phyloP scores from a whole-genome alignment of 2,329 filamentous ascomycete genomes.

The Paraphaeosphaeria sporulosa region DNA sequence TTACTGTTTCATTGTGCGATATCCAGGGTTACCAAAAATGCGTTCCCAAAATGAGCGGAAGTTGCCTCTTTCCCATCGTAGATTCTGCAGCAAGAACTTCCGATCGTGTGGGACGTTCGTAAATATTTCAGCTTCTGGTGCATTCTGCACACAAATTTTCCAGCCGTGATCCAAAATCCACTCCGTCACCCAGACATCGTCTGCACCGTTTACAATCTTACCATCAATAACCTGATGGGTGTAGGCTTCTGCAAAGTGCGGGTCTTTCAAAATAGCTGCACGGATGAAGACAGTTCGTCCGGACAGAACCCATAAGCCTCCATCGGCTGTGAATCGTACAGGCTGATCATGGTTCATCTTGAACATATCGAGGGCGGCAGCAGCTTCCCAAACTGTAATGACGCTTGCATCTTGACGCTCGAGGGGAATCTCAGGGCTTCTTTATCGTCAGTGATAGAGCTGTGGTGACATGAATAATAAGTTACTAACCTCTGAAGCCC shows the following conservation, averaged over 20 bases:
- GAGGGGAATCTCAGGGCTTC: neutral
- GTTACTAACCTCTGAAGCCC: neutral
- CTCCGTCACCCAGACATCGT: constrained; percentile 2
- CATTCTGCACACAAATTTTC: neutral
- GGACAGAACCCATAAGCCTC: neutral
- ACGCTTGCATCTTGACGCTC: neutral
- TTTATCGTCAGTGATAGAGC: neutral
- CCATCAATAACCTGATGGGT: neutral
- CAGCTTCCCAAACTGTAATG: constrained; percentile 1
- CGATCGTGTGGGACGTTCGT: neutral
- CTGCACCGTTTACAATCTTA: neutral
- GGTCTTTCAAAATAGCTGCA: constrained; percentile 1
- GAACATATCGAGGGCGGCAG: neutral
- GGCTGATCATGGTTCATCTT: neutral
- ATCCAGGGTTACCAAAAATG: neutral
- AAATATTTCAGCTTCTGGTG: neutral
- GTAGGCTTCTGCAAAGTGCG: neutral
- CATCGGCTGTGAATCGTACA: constrained; percentile 2
- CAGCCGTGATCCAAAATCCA: constrained; percentile 2
- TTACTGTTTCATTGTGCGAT: neutral
- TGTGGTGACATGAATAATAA: too few relatives aligned
- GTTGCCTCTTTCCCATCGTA: constrained; percentile 5
- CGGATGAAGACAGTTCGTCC: constrained; percentile 3
- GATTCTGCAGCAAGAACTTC: neutral
- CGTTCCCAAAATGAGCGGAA: neutral